Percentiles rank a stretch among this genome's conserved stretches.
phyloP scores from a whole-genome alignment of 805 yeast species.

The Candida adriatica region DNA sequence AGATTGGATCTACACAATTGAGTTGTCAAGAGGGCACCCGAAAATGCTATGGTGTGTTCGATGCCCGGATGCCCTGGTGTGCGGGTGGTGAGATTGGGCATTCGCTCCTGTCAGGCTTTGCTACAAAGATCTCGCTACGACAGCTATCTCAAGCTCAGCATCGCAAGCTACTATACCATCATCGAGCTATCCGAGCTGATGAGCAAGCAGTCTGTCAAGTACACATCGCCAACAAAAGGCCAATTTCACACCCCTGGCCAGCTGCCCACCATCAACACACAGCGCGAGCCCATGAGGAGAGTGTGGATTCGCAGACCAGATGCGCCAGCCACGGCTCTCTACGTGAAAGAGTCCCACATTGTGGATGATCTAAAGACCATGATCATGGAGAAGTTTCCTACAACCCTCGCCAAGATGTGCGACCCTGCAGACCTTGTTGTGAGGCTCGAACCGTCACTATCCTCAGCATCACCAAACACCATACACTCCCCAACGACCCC shows the following conservation, averaged over 20 bases:
- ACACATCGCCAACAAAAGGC: conserved; percentile 11
- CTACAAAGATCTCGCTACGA: no score
- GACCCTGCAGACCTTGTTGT: conserved; percentile 65
- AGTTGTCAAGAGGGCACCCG: no score
- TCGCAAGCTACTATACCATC: no score
- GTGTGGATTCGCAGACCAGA: conserved; percentile 48
- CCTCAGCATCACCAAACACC: conserved; percentile 5
- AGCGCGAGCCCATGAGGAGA: conserved; percentile 26
- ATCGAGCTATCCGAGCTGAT: no score
- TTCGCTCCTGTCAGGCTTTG: no score
- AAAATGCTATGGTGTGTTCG: no score
- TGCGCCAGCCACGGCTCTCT: conserved; percentile 63
- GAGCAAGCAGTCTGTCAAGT: conserved; percentile 8
- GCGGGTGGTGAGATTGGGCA: no score
- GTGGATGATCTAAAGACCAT: conserved; percentile 76
- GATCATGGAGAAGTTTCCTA: conserved; percentile 59
- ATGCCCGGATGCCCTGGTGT: no score
- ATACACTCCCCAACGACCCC: conserved; percentile 11
- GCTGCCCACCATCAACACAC: conserved; percentile 11
- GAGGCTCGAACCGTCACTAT: conserved; percentile 13
- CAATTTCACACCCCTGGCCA: conserved; percentile 6
- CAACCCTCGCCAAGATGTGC: conserved; percentile 49
- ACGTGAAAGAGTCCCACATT: conserved; percentile 54
- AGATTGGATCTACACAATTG: no score
- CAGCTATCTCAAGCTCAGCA: no score